These are phyloP conservation scores for Crucibulum laeve DNA, from an alignment of 768 basidiomycete species.

Conservation along the genomic window DNA sequence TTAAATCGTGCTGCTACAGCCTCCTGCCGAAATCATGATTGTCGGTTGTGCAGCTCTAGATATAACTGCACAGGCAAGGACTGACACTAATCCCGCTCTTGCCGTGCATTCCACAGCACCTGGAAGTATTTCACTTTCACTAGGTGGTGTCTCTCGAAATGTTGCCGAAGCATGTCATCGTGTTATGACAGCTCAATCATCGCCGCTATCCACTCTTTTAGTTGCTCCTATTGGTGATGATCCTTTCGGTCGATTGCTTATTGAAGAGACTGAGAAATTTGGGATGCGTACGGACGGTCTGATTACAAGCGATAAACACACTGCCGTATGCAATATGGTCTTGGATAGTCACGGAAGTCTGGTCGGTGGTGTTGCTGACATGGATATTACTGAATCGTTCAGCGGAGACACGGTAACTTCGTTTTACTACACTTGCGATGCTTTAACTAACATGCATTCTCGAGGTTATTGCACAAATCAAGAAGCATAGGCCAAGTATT, in stretches of 20 bases:
- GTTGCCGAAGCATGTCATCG: conserved; percentile 88
- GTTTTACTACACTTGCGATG: neutral
- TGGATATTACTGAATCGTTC: conserved; percentile 62
- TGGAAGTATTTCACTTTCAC: conserved; percentile 64
- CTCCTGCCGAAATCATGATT: conserved; percentile 54
- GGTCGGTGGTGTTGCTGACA: conserved; percentile 88
- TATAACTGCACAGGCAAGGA: conserved; percentile 56
- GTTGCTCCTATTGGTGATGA: conserved; percentile 78
- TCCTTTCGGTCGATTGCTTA: conserved; percentile 65
- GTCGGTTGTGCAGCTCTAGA: conserved; percentile 90
- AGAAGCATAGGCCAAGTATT: conserved; percentile 44
- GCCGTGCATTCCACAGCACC: conserved; percentile 68
- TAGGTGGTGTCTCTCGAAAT: conserved; percentile 95
- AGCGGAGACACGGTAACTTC: conserved; percentile 34
- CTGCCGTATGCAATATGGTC: conserved; percentile 86
- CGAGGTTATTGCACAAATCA: conserved; percentile 51
- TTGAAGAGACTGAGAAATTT: conserved; percentile 45
- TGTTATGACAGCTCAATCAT: conserved; percentile 34
- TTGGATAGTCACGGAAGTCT: conserved; percentile 70
- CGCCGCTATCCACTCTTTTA: conserved; percentile 46
- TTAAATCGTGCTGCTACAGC: conserved; percentile 13
- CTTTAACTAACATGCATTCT: neutral
- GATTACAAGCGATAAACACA: conserved; percentile 33
- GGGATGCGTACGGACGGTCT: conserved; percentile 87
- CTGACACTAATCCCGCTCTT: conserved; percentile 29